Evolutionary conservation across 2,329 filamentous ascomycete species (phyloP).

Genomic region (Neofusicoccum sp.): DNA sequence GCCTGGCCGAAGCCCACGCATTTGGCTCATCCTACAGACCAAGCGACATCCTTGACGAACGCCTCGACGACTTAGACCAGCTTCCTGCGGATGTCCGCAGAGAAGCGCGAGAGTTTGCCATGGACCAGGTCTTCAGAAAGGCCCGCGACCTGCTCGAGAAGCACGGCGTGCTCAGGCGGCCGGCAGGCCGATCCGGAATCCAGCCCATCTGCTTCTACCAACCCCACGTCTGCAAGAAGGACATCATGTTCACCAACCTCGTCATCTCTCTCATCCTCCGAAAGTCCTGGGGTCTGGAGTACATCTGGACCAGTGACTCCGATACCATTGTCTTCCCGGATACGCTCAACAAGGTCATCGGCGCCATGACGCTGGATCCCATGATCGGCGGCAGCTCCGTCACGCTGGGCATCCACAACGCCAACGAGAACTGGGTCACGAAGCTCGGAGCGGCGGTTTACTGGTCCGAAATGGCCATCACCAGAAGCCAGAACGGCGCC

Average conservation of each 20-base stretch:
- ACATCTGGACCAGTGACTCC: conserved; percentile 39
- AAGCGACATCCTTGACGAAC: not conserved
- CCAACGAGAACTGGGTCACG: conserved; percentile 30
- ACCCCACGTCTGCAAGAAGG: conserved; percentile 41
- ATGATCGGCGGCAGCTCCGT: conserved; percentile 35
- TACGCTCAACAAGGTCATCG: conserved; percentile 30
- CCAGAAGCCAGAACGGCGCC: conserved; percentile 30
- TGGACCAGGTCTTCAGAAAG: not conserved
- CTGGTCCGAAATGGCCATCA: conserved; percentile 37
- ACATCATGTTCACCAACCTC: conserved; percentile 40
- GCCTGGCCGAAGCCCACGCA: conserved; percentile 21
- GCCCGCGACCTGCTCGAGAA: conserved; percentile 23
- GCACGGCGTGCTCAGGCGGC: conserved; percentile 18
- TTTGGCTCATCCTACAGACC: conserved; percentile 21
- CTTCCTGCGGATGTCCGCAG: not conserved
- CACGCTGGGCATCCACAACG: conserved; percentile 36
- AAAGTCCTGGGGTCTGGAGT: conserved; percentile 33
- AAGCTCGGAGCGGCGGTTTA: conserved; percentile 34
- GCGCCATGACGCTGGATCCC: conserved; percentile 32
- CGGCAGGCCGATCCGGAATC: conserved; percentile 13
- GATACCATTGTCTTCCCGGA: conserved; percentile 35
- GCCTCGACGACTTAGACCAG: not conserved
- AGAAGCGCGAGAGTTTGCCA: not conserved
- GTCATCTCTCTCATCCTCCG: conserved; percentile 35
- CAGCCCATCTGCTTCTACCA: conserved; percentile 34